phyloP scores from a whole-genome alignment of 2,329 filamentous ascomycete genomes.

The Grosmannia huntii region DNA sequence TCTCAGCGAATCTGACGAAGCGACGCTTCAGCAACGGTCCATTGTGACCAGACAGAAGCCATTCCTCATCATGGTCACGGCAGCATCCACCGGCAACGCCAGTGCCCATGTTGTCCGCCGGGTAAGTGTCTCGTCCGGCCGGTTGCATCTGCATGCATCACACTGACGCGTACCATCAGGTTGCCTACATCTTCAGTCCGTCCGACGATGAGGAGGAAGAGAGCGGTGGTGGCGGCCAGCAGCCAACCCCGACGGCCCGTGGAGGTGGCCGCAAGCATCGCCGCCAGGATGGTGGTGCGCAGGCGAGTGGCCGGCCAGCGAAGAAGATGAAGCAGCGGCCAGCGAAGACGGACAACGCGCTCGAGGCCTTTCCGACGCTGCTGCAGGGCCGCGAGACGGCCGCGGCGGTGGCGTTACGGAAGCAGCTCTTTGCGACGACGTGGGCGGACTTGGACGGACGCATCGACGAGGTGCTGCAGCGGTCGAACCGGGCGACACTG shows the following conservation, averaged over 20 bases:
- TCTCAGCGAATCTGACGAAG: neutral
- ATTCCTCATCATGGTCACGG: neutral
- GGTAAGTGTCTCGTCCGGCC: neutral
- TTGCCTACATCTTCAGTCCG: conserved; percentile 50
- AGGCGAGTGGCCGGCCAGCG: neutral
- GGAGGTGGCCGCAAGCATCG: neutral
- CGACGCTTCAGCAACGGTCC: neutral
- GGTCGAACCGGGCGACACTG: conserved; percentile 48
- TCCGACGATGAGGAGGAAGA: conserved; percentile 22
- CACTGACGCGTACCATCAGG: conserved; percentile 23
- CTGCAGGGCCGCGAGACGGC: conserved; percentile 40
- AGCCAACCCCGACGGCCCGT: neutral
- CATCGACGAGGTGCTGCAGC: conserved; percentile 48
- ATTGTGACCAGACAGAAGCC: neutral
- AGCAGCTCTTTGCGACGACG: conserved; percentile 44
- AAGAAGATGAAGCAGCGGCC: neutral
- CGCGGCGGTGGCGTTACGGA: conserved; percentile 37
- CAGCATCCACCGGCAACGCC: neutral
- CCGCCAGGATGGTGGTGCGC: neutral
- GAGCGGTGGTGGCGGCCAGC: neutral
- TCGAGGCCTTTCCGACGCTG: conserved; percentile 34
- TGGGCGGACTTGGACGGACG: conserved; percentile 53
- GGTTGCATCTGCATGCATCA: neutral
- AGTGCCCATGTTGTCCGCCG: conserved; percentile 2
- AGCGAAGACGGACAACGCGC: neutral